These are phyloP conservation scores for Coprinopsis strossmayeri DNA, from an alignment of 768 basidiomycete species.

Conservation along the genomic window DNA sequence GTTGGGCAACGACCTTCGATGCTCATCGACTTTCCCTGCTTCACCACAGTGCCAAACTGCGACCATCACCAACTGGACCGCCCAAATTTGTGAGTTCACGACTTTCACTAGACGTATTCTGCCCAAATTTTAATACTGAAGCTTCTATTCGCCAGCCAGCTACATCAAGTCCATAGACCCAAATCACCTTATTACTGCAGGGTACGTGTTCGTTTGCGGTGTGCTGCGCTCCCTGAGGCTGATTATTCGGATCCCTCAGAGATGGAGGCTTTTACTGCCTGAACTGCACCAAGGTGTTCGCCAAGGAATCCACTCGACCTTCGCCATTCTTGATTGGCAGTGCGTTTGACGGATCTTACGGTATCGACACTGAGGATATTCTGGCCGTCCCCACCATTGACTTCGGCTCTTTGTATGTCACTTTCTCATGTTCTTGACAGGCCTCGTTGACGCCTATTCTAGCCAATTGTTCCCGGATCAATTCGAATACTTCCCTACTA, in stretches of 20 bases:
- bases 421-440: constrained; percentile 16
- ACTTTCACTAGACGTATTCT: neutral
- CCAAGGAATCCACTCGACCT: constrained; percentile 12
- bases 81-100: constrained; percentile 19
- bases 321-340: constrained; percentile 19
- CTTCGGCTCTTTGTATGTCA: constrained; percentile 25
- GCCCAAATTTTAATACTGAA: neutral
- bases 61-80: constrained; percentile 24
- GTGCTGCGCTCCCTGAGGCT: neutral
- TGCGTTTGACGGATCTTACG: constrained; percentile 27
- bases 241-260: constrained; percentile 9
- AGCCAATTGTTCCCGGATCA: constrained; percentile 34
- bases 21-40: constrained; percentile 16
- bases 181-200: constrained; percentile 30
- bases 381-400: constrained; percentile 24
- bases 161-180: constrained; percentile 24
- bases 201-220: constrained; percentile 17
- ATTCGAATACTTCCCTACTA: constrained; percentile 20
- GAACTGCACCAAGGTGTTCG: constrained; percentile 23
- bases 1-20: constrained; percentile 21
- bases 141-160: constrained; percentile 10
- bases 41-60: constrained; percentile 18
- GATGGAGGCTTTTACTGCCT: constrained; percentile 28
- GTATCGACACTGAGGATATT: constrained; percentile 33
- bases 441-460: neutral